These are phyloP conservation scores for Immersiporthe knoxdaviesiana DNA, from an alignment of 2,329 filamentous ascomycete genomes.

Conservation along the genomic window DNA sequence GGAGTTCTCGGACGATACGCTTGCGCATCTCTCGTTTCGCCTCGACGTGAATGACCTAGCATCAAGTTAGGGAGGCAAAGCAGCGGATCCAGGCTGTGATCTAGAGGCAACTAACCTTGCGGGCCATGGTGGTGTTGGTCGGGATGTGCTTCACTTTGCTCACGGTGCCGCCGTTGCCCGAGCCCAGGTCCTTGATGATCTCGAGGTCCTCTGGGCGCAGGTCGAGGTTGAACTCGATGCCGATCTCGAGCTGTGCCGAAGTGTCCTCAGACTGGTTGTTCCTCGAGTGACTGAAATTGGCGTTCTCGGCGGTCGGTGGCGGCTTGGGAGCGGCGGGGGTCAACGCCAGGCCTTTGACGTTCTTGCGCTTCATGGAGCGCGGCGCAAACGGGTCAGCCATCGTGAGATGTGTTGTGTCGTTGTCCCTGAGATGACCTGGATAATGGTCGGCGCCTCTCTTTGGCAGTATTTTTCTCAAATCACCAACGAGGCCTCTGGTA, in stretches of 20 bases:
- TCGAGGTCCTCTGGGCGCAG: slow-evolving; percentile 89
- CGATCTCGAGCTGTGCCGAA: slow-evolving; percentile 82
- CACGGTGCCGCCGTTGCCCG: slow-evolving; percentile 95
- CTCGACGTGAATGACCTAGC: slow-evolving; percentile 93
- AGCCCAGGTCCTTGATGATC: slow-evolving; percentile 90
- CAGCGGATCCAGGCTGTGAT: slow-evolving; percentile 15
- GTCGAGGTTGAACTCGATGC: slow-evolving; percentile 94
- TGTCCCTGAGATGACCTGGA: background rate
- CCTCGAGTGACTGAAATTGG: slow-evolving; percentile 59
- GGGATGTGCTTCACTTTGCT: slow-evolving; percentile 96
- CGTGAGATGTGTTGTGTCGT: slow-evolving; percentile 35
- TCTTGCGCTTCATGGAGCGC: slow-evolving; percentile 97
- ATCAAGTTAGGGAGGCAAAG: slow-evolving; percentile 11
- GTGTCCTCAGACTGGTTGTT: slow-evolving; percentile 61
- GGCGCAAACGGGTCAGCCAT: slow-evolving; percentile 68
- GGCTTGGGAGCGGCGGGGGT: slow-evolving; percentile 76
- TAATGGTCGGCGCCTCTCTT: slow-evolving; percentile 4
- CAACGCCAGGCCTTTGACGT: slow-evolving; percentile 92
- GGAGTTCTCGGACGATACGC: slow-evolving; percentile 93
- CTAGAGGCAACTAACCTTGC: slow-evolving; percentile 69
- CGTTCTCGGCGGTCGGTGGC: slow-evolving; percentile 72
- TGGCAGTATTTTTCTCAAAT: slow-evolving; percentile 2
- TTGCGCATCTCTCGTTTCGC: slow-evolving; percentile 97
- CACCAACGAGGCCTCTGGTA: slow-evolving; percentile 11
- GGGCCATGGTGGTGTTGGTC: slow-evolving; percentile 94